These are phyloP conservation scores for Cryptococcus wingfieldii DNA, from an alignment of 1,284 basidiomycete species.

Conservation along the genomic window DNA sequence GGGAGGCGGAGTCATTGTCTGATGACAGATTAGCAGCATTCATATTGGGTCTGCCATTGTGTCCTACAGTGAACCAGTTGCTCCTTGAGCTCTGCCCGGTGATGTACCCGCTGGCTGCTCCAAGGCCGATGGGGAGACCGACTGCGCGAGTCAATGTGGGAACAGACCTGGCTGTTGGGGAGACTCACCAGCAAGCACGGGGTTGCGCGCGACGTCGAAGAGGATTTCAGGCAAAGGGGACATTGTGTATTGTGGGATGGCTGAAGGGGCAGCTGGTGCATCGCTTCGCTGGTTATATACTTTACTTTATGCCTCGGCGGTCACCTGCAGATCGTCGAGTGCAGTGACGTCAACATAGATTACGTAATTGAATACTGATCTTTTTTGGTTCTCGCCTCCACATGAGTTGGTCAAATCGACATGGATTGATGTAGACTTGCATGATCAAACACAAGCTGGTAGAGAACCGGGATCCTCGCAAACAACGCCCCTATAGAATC, in stretches of 20 bases:
- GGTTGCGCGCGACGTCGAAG: conserved; percentile 59
- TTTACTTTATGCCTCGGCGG: no score
- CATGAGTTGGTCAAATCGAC: no score
- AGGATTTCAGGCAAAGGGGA: conserved; percentile 51
- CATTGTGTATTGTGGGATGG: conserved; percentile 25
- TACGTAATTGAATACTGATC: neutral
- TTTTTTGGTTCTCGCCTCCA: neutral
- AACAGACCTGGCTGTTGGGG: neutral
- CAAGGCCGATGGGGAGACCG: conserved; percentile 60
- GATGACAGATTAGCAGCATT: neutral
- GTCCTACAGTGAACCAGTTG: conserved; percentile 60
- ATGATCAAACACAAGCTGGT: no score
- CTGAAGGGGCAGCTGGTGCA: neutral
- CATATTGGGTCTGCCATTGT: neutral
- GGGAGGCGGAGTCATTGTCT: conserved; percentile 37
- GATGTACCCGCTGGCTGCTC: conserved; percentile 56
- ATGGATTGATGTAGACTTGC: neutral
- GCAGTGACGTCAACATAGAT: neutral
- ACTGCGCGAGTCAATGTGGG: conserved; percentile 33
- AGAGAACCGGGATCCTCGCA: no score
- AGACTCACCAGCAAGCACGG: conserved; percentile 53
- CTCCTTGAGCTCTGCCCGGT: conserved; percentile 51
- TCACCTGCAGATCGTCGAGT: no score
- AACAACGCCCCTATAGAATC: no score
- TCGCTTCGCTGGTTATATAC: neutral